Percentiles rank a stretch among this genome's conserved stretches.
phyloP scores from a whole-genome alignment of 768 basidiomycete species.

The Baorangia bicolor region DNA sequence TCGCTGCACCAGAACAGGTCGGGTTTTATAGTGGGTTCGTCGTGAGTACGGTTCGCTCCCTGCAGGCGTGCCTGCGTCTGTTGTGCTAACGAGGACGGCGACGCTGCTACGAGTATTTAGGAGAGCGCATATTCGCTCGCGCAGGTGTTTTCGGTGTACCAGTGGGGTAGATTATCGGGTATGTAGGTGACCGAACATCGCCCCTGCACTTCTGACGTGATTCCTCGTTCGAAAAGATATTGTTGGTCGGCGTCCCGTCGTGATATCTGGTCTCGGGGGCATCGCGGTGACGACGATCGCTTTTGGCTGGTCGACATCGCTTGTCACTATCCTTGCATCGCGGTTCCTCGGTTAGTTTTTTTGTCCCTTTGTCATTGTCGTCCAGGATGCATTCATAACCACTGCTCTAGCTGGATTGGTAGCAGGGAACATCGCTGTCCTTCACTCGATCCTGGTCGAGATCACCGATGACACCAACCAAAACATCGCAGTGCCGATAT shows the following conservation, averaged over 20 bases:
- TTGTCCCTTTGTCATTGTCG: not conserved
- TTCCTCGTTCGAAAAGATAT: not conserved
- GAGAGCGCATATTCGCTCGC: slow-evolving; percentile 4
- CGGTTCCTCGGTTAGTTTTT: slow-evolving; percentile 3
- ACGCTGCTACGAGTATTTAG: not conserved
- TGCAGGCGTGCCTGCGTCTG: too few species aligned
- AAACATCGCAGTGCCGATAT: slow-evolving; percentile 11
- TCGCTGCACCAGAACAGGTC: slow-evolving; percentile 4
- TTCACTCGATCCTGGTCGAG: slow-evolving; percentile 10
- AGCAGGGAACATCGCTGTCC: slow-evolving; percentile 7
- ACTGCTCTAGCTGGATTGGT: slow-evolving; percentile 6
- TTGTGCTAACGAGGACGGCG: not conserved
- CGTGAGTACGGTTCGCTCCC: not conserved
- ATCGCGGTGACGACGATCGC: slow-evolving; percentile 1
- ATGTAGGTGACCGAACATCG: not conserved
- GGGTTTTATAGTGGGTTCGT: slow-evolving; percentile 8
- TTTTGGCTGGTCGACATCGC: slow-evolving; percentile 13
- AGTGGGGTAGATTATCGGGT: slow-evolving; percentile 8
- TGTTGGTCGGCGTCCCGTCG: slow-evolving; percentile 3
- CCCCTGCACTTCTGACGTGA: not conserved
- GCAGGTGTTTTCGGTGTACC: slow-evolving; percentile 5
- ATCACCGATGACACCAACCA: slow-evolving; percentile 15
- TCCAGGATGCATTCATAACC: not conserved
- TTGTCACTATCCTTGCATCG: slow-evolving; percentile 1
- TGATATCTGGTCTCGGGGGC: not conserved